Conservation (phyloP, 1,284 basidiomycete genomes). For the Trametes sp. region DNA sequence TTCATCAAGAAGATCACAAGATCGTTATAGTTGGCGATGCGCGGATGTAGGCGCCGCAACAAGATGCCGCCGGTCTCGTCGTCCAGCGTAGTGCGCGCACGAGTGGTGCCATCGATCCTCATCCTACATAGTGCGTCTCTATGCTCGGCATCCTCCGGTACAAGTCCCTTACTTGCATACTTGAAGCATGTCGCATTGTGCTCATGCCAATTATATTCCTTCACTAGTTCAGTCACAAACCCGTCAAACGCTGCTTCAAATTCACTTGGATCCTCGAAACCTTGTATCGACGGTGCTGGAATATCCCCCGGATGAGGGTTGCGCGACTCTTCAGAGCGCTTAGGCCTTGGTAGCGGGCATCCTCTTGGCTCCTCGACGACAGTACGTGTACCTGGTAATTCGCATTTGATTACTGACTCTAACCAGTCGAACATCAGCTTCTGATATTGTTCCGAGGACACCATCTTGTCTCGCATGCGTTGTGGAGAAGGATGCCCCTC, state of each 20-base stretch:
- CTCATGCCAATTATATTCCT: conserved; percentile 27
- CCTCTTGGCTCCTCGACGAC: background rate
- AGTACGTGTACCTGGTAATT: conserved; percentile 5
- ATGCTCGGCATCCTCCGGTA: background rate
- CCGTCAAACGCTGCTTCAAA: background rate
- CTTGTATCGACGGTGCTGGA: background rate
- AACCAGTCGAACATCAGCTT: background rate
- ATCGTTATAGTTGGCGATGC: conserved; percentile 37
- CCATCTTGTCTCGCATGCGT: conserved; percentile 16
- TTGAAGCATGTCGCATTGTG: conserved; percentile 32
- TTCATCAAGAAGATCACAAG: conserved; percentile 29
- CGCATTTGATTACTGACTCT: conserved; percentile 20
- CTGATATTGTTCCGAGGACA: background rate
- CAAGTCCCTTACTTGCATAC: conserved; percentile 2
- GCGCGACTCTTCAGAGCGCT: background rate
- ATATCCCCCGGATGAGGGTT: background rate
- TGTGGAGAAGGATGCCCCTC: conserved; percentile 17
- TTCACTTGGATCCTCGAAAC: background rate
- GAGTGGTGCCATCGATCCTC: conserved; percentile 3
- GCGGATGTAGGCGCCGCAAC: conserved; percentile 29
- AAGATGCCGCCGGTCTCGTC: conserved; percentile 27
- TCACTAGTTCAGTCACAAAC: conserved; percentile 9
- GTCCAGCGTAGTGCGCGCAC: conserved; percentile 4
- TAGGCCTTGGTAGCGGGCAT: background rate
- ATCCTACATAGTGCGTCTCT: conserved; percentile 1